phyloP scores from a whole-genome alignment of 345 rosid species.

The Microthlaspi erraticum region DNA sequence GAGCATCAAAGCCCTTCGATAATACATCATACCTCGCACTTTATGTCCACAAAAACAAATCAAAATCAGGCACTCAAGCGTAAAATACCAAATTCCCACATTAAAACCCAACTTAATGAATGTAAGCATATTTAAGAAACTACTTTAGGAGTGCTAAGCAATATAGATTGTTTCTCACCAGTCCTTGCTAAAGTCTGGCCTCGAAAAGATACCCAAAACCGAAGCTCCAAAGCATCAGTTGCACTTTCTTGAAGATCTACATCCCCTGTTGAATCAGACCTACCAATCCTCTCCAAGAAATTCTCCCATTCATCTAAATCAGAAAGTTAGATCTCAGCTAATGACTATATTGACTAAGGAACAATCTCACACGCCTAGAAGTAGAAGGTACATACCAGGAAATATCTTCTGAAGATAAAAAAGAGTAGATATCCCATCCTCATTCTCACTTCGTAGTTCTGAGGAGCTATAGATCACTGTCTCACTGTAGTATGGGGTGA shows the following conservation, averaged over 20 bases:
- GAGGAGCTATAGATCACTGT: constrained; percentile 93
- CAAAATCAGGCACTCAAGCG: constrained; percentile 26
- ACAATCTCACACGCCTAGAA: constrained; percentile 21
- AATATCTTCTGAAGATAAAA: constrained; percentile 99
- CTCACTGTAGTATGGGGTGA: constrained; percentile 99
- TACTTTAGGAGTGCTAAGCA: constrained; percentile 8
- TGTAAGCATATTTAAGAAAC: constrained; percentile 12
- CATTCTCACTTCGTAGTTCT: constrained; percentile 89
- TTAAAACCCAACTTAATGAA: constrained; percentile 17
- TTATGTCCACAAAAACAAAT: constrained; percentile 47
- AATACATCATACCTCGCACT: constrained; percentile 99
- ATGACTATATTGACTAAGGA: constrained; percentile 20
- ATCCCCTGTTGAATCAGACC: constrained; percentile 68
- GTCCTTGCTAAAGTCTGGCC: constrained; percentile 98
- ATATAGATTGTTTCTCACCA: constrained; percentile 54
- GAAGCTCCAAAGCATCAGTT: constrained; percentile 89
- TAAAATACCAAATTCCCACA: constrained; percentile 26
- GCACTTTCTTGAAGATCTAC: constrained; percentile 76
- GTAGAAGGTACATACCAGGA: constrained; percentile 64
- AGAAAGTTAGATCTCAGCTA: constrained; percentile 27
- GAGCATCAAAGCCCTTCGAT: constrained; percentile 96
- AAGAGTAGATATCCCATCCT: constrained; percentile 96
- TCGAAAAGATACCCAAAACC: constrained; percentile 97
- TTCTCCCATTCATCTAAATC: constrained; percentile 96
- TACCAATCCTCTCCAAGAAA: constrained; percentile 90